phyloP scores from a whole-genome alignment of 73 alveolate species.

The Urostyla sp. region DNA sequence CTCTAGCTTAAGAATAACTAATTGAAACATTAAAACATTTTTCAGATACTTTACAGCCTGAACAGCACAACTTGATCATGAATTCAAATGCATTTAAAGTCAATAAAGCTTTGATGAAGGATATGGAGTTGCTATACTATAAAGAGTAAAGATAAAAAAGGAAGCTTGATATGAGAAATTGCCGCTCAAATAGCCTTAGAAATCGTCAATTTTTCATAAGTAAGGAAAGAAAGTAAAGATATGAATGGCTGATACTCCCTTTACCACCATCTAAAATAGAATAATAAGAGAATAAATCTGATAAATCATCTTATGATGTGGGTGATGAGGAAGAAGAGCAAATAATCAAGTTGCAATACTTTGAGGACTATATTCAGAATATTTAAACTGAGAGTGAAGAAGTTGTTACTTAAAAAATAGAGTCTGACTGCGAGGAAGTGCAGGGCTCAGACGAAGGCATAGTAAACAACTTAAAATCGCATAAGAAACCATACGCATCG shows the following conservation, averaged over 20 bases:
- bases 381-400: neutral
- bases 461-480: neutral
- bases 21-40: slow-evolving; percentile 10
- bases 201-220: neutral
- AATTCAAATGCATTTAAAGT: slow-evolving; percentile 30
- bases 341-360: neutral
- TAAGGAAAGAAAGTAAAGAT: neutral
- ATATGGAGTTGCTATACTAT: slow-evolving; percentile 21
- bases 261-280: no score
- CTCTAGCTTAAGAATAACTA: neutral
- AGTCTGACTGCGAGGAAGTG: slow-evolving; percentile 38
- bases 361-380: neutral
- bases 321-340: neutral
- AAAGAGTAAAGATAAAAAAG: slow-evolving; percentile 6
- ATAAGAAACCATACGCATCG: slow-evolving; percentile 40
- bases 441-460: slow-evolving; percentile 29
- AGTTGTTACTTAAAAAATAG: slow-evolving; percentile 18
- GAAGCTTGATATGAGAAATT: neutral
- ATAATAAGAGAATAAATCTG: no score
- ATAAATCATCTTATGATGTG: no score
- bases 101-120: slow-evolving; percentile 15
- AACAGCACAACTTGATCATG: slow-evolving; percentile 6
- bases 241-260: no score
- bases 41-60: slow-evolving; percentile 2
- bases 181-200: neutral